phyloP scores from a whole-genome alignment of 768 basidiomycete genomes.

The Tylopilus sp. region DNA sequence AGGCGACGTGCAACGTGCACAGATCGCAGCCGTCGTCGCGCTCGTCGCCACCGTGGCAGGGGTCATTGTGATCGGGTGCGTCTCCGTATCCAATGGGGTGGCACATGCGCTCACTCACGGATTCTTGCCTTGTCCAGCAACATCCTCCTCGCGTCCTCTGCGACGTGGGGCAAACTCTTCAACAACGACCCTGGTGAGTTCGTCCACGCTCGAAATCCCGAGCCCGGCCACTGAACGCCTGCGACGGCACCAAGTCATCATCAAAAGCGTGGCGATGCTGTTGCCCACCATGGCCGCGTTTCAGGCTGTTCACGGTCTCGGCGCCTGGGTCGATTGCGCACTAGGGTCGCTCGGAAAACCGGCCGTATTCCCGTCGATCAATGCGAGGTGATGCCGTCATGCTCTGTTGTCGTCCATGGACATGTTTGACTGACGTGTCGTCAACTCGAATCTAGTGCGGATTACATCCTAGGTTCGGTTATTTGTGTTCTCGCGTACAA shows the following conservation, averaged over 20 bases:
- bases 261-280: conserved; percentile 46
- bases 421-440: neutral
- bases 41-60: conserved; percentile 16
- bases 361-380: conserved; percentile 20
- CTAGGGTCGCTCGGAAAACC: conserved; percentile 21
- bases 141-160: conserved; percentile 42
- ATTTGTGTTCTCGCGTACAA: too few species aligned
- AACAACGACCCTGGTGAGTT: conserved; percentile 47
- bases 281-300: conserved; percentile 42
- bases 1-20: conserved; percentile 17
- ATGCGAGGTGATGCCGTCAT: conserved; percentile 15
- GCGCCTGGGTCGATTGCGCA: conserved; percentile 17
- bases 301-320: conserved; percentile 21
- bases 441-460: conserved; percentile 13
- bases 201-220: neutral
- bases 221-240: neutral
- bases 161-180: conserved; percentile 57
- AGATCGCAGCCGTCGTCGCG: conserved; percentile 17
- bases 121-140: conserved; percentile 28
- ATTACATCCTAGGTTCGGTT: conserved; percentile 32
- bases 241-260: conserved; percentile 36
- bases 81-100: neutral
- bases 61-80: conserved; percentile 10
- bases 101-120: neutral
- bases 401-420: neutral